Percentiles rank a stretch among this genome's conserved stretches.
phyloP scores from a whole-genome alignment of 805 yeast species.

The Nakazawaea laoshanensis region DNA sequence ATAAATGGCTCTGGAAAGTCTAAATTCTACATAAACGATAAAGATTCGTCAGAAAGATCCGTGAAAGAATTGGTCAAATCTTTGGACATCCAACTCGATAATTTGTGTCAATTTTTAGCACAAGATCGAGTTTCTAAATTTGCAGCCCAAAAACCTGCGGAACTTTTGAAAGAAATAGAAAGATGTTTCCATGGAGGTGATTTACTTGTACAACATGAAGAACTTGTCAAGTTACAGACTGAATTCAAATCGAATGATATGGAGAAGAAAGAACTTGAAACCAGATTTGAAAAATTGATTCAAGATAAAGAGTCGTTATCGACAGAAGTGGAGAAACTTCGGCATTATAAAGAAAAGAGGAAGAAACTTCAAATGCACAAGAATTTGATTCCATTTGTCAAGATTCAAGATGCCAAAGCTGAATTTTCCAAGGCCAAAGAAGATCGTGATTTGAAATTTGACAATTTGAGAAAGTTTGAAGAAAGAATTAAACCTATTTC shows the following conservation, averaged over 20 bases:
- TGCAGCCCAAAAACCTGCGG: constrained; percentile 72
- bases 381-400: constrained; percentile 26
- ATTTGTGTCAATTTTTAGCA: constrained; percentile 88
- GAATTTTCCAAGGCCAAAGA: constrained; percentile 21
- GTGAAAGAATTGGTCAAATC: constrained; percentile 36
- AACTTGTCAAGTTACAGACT: constrained; percentile 43
- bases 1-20: constrained; percentile 35
- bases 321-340: constrained; percentile 36
- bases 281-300: constrained; percentile 24
- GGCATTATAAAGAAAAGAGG: constrained; percentile 35
- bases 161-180: constrained; percentile 68
- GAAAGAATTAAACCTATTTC: constrained; percentile 14
- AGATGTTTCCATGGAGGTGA: constrained; percentile 64
- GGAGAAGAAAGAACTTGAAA: constrained; percentile 21
- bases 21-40: constrained; percentile 42
- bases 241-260: constrained; percentile 21
- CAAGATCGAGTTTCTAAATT: constrained; percentile 94
- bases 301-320: constrained; percentile 28
- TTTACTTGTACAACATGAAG: constrained; percentile 47
- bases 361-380: constrained; percentile 27
- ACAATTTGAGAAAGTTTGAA: constrained; percentile 16
- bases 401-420: constrained; percentile 24
- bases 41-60: constrained; percentile 28
- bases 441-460: constrained; percentile 17
- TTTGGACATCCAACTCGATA: constrained; percentile 78